Percentiles rank a stretch among this genome's conserved stretches.
phyloP scores from a whole-genome alignment of 2,329 filamentous ascomycete genomes.

The Penicillium sp. region DNA sequence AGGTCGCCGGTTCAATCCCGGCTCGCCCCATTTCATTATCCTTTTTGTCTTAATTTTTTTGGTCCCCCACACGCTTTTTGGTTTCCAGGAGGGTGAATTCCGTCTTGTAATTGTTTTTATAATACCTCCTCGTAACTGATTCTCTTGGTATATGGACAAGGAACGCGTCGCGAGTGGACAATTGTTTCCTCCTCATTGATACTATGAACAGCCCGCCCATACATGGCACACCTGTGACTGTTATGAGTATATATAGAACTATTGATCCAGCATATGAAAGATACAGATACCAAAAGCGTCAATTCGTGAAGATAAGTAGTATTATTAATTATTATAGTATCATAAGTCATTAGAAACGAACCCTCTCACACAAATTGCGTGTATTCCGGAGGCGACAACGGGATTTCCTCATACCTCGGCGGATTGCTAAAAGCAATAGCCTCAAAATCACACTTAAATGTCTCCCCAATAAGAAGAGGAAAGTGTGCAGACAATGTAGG shows the following conservation, averaged over 20 bases:
- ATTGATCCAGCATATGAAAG: too few species aligned
- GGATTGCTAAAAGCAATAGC: constrained; percentile 2
- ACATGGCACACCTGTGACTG: too few species aligned
- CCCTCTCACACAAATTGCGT: not conserved
- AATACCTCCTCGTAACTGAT: too few species aligned
- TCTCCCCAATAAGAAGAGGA: constrained; percentile 5
- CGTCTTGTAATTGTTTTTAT: too few species aligned
- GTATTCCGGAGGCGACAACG: constrained; percentile 12
- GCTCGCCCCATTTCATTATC: not conserved
- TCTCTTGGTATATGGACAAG: too few species aligned
- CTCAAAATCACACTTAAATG: not conserved
- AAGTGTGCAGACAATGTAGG: constrained; percentile 7
- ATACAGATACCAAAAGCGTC: too few species aligned
- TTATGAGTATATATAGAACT: too few species aligned
- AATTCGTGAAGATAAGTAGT: not conserved
- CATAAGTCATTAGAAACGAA: not conserved
- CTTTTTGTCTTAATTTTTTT: not conserved
- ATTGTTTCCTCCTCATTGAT: too few species aligned
- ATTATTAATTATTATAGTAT: not conserved
- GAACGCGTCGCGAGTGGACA: too few species aligned
- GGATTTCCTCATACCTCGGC: constrained; percentile 13
- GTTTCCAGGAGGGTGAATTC: too few species aligned
- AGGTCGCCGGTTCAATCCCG: not conserved
- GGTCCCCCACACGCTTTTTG: too few species aligned
- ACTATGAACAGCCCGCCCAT: too few species aligned